Conservation (phyloP, 441 rosid genomes). For the Populus tomentosa region DNA sequence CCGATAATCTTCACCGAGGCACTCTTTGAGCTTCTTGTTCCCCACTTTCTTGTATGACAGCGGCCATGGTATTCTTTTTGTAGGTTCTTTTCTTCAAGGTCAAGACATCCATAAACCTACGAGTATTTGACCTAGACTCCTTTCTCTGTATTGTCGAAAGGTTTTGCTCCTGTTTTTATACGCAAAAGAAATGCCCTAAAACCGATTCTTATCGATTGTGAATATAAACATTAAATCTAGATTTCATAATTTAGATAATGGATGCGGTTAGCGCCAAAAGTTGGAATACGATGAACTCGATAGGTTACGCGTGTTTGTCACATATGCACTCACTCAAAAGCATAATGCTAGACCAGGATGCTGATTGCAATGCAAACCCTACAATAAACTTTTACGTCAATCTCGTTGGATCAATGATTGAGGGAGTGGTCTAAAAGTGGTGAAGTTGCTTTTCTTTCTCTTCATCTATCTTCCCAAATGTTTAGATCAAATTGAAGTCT, state of each 20-base stretch:
- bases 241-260: neutral
- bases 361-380: neutral
- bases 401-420: slow-evolving; percentile 16
- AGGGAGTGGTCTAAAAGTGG: slow-evolving; percentile 1
- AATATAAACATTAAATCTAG: too few relatives aligned
- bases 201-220: neutral
- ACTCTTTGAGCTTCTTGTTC: too few relatives aligned
- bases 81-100: neutral
- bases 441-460: neutral
- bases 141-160: neutral
- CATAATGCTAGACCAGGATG: neutral
- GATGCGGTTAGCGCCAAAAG: neutral
- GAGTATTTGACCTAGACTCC: neutral
- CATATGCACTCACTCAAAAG: neutral
- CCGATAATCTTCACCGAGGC: neutral
- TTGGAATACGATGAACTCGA: neutral
- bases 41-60: neutral
- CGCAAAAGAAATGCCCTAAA: neutral
- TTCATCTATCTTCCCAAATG: neutral
- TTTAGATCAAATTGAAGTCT: neutral
- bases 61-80: neutral
- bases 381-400: neutral
- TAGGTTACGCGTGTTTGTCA: neutral
- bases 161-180: neutral
- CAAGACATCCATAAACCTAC: neutral